Evolutionary conservation across 257 asterid species (phyloP), one percentile per base, ranked within the genome.

Genomic region (Datura wrightii): DNA sequence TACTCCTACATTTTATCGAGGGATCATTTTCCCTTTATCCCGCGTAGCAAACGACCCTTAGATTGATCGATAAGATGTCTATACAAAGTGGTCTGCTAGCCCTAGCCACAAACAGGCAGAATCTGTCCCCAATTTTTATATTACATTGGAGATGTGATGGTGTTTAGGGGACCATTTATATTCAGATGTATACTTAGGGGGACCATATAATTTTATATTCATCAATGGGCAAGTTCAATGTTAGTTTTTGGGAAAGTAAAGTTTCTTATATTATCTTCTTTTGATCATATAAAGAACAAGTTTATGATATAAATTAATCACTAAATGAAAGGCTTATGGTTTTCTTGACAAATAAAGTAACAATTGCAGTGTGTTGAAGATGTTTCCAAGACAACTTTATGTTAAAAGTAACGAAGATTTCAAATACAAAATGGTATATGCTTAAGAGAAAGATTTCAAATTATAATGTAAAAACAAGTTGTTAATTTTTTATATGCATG

Each of bases 131-230:
- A 19, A 24, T 0, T 24, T 24, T 24, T 24, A 24, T 24, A 24
- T 24, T 24, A 24, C 8, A 2, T 3, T 6, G 18, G 39, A 34
- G 5, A 65, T 65, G 2, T 65, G 72, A 65, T 65, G 72, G 72
- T 34, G 72, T 65, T 65, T 65, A 36, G 74, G 46, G 72, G 79
- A 70, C 79, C 36, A 70, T 70, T 70, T 54, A 41, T 16, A 8
- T 18, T 70, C 16, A 8, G 36, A 70, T 70, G 36, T 36, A 70
- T 41, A 36, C 18, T 34, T 41, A 70, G 36, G 54, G 54, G 53
- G 79, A 70, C 79, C 54, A 70, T 70, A 70, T 41, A 41, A 70
- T 70, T 70, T 70, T 41, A 18, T 70, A 70, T 41, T 18, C 34
- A 8, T 70, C 34, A 70, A 70, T 70, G 31, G 36, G 8, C 36